Base-by-base conservation (phyloP, 805 yeast genomes). In the Brettanomyces sp. region DNA sequence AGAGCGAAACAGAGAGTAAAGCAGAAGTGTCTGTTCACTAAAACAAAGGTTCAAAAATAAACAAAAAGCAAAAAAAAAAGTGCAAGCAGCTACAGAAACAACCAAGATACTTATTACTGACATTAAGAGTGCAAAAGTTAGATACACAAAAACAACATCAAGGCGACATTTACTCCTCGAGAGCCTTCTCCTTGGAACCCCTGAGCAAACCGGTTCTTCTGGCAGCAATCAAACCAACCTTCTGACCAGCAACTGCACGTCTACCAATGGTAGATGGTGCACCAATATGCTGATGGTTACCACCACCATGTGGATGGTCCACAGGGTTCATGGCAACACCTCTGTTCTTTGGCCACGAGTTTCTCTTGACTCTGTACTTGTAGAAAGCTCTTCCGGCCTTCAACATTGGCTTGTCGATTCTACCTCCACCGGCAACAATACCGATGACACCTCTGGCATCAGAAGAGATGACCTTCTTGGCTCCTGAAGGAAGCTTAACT, bases 271-370 rank as follows among this genome's bases (percentile, higher is more conserved):
- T 91, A 66, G 98, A 91, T 68, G 98, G 97, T 83, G 91, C 91
- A 89, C 98, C 98, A 79, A 90, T 91, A 76, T 91, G 98, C 82
- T 91, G 98, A 78, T 91, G 98, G 96, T 90, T 90, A 91, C 99
- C 99, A 91, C 99, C 98, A 87, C 99, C 99, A 76, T 91, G 99
- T 74, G 99, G 99, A 82, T 91, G 99, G 74, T 91, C 99, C 74
- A 91, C 99, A 75, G 98, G 98, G 81, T 91, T 91, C 99, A 93
- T 91, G 73, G 99, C 99, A 72, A 91, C 98, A 91, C 98, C 99
- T 82, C 98, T 89, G 70, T 98, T 93, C 86, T 88, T 90, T 78
- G 99, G 99, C 98, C 98, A 93, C 60, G 96, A 88, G 95, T 93
- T 89, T 80, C 98, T 83, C 95, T 93, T 93, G 67, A 90, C 95